Conservation (phyloP, 768 basidiomycete species). For the Leccinum arenicola region DNA sequence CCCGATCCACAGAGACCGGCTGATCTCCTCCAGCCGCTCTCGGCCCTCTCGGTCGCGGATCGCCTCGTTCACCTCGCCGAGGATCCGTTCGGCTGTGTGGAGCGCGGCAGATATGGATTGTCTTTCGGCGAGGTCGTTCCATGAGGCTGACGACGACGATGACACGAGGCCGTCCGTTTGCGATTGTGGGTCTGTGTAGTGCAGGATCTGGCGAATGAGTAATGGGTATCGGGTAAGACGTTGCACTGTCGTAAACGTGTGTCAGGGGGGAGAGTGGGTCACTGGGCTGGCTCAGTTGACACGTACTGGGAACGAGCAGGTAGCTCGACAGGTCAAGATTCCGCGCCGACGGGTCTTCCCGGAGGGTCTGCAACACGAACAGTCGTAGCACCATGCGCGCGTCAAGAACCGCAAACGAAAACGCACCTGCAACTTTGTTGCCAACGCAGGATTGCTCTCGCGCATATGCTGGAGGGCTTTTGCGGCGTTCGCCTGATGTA, state of each 20-base stretch:
- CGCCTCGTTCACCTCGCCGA: constrained; percentile 83
- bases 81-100: constrained; percentile 64
- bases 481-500: constrained; percentile 80
- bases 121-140: constrained; percentile 45
- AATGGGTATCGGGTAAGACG: constrained; percentile 93
- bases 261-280: background rate
- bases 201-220: constrained; percentile 79
- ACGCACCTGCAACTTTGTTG: constrained; percentile 62
- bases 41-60: constrained; percentile 81
- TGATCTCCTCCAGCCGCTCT: constrained; percentile 72
- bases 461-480: constrained; percentile 73
- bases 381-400: background rate
- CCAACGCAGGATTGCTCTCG: constrained; percentile 63
- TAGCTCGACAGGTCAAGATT: constrained; percentile 90
- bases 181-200: constrained; percentile 59
- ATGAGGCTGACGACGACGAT: background rate
- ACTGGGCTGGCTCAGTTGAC: background rate
- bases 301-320: constrained; percentile 84
- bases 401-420: constrained; percentile 5
- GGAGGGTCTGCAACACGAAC: constrained; percentile 51
- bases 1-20: constrained; percentile 83
- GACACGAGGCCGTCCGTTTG: constrained; percentile 24
- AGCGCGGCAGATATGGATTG: constrained; percentile 53
- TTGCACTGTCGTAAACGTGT: constrained; percentile 62
- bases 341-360: constrained; percentile 74